Evolutionary conservation across 805 yeast species (phyloP).

Genomic region (Lipomyces sp.): DNA sequence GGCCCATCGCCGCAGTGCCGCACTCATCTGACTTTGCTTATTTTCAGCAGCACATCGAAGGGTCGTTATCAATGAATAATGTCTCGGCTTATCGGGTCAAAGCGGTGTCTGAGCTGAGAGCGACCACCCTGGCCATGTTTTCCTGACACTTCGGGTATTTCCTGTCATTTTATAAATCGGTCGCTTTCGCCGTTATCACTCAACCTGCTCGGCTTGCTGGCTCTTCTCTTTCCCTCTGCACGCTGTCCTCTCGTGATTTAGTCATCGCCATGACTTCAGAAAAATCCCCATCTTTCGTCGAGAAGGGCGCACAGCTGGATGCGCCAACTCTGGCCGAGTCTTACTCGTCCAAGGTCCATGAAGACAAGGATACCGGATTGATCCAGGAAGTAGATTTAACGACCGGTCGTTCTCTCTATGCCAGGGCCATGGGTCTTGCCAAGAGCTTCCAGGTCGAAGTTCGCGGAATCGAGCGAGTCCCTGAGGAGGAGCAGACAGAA

Average conservation of each 20-base stretch:
- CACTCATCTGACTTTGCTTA: too few species aligned
- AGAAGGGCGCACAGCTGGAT: not conserved
- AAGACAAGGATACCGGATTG: not conserved
- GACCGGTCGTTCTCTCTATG: not conserved
- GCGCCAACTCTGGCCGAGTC: not conserved
- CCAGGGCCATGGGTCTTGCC: not conserved
- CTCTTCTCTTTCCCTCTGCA: not conserved
- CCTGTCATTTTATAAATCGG: too few species aligned
- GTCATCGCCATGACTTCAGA: not conserved
- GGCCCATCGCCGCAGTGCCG: too few species aligned
- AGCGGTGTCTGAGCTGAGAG: too few species aligned
- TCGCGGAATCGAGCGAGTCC: slow-evolving; percentile 79
- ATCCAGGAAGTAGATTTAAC: not conserved
- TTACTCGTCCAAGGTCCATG: not conserved
- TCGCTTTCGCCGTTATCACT: not conserved
- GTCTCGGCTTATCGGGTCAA: too few species aligned
- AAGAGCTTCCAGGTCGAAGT: slow-evolving; percentile 48
- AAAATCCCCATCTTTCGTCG: not conserved
- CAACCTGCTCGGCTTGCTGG: not conserved
- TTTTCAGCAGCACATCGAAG: too few species aligned
- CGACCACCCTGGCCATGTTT: too few species aligned
- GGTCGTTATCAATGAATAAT: too few species aligned
- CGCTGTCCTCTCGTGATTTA: not conserved
- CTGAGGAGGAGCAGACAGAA: slow-evolving; percentile 77
- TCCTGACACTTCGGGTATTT: too few species aligned